These are phyloP conservation scores for Aspergillus niger DNA, from an alignment of 2,329 filamentous ascomycete genomes.

Conservation along the genomic window DNA sequence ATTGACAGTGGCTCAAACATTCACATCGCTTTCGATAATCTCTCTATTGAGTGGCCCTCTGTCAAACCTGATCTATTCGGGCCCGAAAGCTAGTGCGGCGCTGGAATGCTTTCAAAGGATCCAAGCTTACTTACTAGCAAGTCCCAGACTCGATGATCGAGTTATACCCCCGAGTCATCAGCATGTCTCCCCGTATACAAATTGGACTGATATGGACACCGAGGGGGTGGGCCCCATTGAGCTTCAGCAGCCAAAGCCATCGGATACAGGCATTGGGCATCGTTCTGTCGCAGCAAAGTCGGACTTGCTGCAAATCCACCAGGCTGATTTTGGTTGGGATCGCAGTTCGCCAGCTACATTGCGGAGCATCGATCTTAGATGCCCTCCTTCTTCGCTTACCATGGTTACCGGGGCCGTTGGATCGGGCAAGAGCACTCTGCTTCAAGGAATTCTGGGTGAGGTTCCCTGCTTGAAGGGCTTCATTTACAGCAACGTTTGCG, in stretches of 20 bases:
- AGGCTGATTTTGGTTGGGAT: neutral
- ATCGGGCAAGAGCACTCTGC: neutral
- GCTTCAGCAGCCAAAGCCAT: neutral
- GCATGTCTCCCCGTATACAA: neutral
- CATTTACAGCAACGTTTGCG: neutral
- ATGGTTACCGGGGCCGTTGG: neutral
- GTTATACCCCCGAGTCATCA: neutral
- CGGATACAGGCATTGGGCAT: neutral
- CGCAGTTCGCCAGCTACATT: neutral
- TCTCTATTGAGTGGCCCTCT: neutral
- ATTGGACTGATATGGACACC: neutral
- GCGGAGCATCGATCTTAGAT: neutral
- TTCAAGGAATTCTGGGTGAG: neutral
- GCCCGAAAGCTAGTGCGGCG: neutral
- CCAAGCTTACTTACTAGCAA: neutral
- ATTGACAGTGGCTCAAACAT: neutral
- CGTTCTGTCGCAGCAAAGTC: neutral
- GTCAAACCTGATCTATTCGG: neutral
- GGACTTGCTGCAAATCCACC: neutral
- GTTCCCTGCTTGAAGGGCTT: neutral
- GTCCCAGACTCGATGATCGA: neutral
- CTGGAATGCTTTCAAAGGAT: slow-evolving; percentile 1
- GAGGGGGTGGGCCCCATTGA: neutral
- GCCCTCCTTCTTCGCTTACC: neutral
- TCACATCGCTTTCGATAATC: neutral